Conservation (phyloP, 805 yeast genomes). For the Yamadazyma philogaea region DNA sequence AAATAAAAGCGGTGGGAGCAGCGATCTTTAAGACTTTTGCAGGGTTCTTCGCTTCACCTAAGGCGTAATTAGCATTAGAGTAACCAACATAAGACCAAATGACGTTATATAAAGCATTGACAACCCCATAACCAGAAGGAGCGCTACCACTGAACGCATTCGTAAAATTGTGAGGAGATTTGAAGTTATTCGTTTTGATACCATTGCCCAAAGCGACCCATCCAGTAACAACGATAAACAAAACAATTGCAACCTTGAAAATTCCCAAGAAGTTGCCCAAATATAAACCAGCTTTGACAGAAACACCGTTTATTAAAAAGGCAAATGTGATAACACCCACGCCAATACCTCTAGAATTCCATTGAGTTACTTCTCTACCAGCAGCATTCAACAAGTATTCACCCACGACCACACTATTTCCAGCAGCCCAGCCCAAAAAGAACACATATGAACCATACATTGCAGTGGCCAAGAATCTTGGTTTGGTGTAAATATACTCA, state of each 20-base stretch:
- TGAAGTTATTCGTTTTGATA: constrained; percentile 43
- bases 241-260: constrained; percentile 68
- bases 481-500: constrained; percentile 66
- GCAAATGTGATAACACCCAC: constrained; percentile 71
- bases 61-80: constrained; percentile 78
- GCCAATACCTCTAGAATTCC: constrained; percentile 79
- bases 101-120: constrained; percentile 74
- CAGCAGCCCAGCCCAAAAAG: constrained; percentile 82
- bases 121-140: constrained; percentile 66
- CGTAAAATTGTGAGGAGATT: constrained; percentile 56
- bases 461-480: constrained; percentile 63
- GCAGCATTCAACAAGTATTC: constrained; percentile 76
- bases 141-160: constrained; percentile 54
- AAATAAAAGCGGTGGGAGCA: constrained; percentile 68
- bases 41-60: constrained; percentile 77
- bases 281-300: constrained; percentile 63
- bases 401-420: constrained; percentile 78
- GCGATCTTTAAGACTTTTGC: constrained; percentile 64
- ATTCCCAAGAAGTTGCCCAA: constrained; percentile 63
- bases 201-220: constrained; percentile 83
- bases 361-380: constrained; percentile 59
- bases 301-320: constrained; percentile 57
- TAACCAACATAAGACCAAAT: constrained; percentile 86
- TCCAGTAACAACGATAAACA: constrained; percentile 71
- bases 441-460: constrained; percentile 66